phyloP scores from a whole-genome alignment of 2,329 filamentous ascomycete species.

The Lojkania enalia region DNA sequence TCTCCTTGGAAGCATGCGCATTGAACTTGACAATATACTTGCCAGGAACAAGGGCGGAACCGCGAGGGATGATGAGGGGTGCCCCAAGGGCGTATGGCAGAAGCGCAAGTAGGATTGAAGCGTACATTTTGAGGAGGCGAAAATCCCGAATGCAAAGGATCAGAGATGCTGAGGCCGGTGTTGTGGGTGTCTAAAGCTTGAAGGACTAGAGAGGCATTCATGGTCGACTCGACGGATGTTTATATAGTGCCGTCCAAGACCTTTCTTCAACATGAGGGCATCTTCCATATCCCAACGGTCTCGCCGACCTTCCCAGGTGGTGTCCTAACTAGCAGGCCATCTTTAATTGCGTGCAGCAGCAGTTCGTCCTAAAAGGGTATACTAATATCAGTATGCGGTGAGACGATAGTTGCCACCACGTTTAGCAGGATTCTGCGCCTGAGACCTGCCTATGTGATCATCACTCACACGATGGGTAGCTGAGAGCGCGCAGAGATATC shows the following conservation, averaged over 20 bases:
- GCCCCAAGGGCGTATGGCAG: slow-evolving; percentile 43
- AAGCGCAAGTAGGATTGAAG: slow-evolving; percentile 35
- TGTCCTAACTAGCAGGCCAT: slow-evolving; percentile 6
- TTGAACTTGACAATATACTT: slow-evolving; percentile 53
- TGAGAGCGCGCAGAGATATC: too few relatives aligned
- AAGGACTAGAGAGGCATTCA: background rate
- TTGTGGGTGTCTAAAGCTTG: too few relatives aligned
- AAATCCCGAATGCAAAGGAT: too few relatives aligned
- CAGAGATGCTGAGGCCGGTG: too few relatives aligned
- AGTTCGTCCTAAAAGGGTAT: slow-evolving; percentile 11
- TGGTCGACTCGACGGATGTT: slow-evolving; percentile 2
- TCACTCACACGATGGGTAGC: slow-evolving; percentile 10
- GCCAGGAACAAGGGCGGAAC: slow-evolving; percentile 34
- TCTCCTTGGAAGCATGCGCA: slow-evolving; percentile 25
- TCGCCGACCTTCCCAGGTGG: slow-evolving; percentile 21
- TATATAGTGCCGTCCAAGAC: slow-evolving; percentile 20
- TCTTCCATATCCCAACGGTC: background rate
- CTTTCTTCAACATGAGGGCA: background rate
- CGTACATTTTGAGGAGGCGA: slow-evolving; percentile 45
- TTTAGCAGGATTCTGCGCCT: slow-evolving; percentile 16
- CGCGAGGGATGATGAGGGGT: slow-evolving; percentile 41
- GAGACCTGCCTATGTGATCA: slow-evolving; percentile 17
- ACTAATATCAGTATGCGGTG: slow-evolving; percentile 21
- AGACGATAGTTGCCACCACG: slow-evolving; percentile 16
- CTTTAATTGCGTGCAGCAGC: slow-evolving; percentile 17